Percentiles rank a stretch among this genome's conserved stretches.
Conservation (phyloP, 306 rosid genomes). For the Quercus dentata region DNA sequence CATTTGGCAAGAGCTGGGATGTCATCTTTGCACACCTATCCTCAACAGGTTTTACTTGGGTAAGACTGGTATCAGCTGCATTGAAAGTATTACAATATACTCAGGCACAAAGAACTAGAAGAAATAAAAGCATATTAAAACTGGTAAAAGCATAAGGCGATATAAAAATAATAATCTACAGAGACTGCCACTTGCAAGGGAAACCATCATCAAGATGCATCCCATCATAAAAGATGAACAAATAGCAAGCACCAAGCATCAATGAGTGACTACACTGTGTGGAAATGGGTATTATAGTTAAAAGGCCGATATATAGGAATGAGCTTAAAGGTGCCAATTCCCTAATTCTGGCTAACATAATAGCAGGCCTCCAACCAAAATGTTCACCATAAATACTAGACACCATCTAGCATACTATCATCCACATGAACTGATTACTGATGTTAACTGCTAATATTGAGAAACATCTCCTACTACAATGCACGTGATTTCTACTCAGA, state of each 20-base stretch:
- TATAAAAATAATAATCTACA: neutral
- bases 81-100: conserved; percentile 19
- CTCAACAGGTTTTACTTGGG: conserved; percentile 31
- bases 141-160: neutral
- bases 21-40: conserved; percentile 18
- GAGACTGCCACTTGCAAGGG: neutral
- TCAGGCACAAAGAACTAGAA: conserved; percentile 13
- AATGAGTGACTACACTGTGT: conserved; percentile 4
- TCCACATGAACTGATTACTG: neutral
- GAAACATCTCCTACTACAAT: conserved; percentile 9
- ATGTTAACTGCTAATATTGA: neutral
- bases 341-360: conserved; percentile 18
- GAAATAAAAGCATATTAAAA: conserved; percentile 11
- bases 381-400: neutral
- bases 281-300: neutral
- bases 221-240: neutral
- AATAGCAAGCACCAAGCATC: neutral
- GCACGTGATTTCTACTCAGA: conserved; percentile 4
- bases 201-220: neutral
- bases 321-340: neutral
- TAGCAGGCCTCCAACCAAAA: conserved; percentile 3
- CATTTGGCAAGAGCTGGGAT: conserved; percentile 29
- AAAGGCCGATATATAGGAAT: neutral
- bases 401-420: conserved; percentile 1
- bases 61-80: conserved; percentile 28